phyloP scores from a whole-genome alignment of 2,329 filamentous ascomycete genomes.

The Aspergillus flavus region DNA sequence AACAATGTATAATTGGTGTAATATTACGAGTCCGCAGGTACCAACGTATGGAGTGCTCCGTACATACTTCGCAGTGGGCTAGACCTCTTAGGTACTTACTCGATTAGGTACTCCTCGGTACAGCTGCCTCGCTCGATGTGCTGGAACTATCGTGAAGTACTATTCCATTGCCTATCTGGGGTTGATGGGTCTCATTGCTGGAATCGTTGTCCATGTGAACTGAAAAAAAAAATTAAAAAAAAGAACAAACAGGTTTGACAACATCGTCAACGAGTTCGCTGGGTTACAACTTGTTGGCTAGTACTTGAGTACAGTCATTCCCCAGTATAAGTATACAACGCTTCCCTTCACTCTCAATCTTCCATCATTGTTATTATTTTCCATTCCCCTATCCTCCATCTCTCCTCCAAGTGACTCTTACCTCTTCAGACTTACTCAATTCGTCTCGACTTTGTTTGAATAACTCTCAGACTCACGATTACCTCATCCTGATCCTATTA shows the following conservation, averaged over 20 bases:
- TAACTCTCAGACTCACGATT: not conserved
- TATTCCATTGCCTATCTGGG: slow-evolving; percentile 12
- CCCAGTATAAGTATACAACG: slow-evolving; percentile 4
- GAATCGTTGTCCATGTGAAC: slow-evolving; percentile 36
- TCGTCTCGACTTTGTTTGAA: not conserved
- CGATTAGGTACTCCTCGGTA: slow-evolving; percentile 4
- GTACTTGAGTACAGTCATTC: not conserved
- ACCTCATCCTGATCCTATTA: slow-evolving; percentile 2
- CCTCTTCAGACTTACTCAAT: not conserved
- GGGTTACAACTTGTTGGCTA: not conserved
- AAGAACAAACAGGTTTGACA: slow-evolving; percentile 10
- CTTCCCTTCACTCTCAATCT: not conserved
- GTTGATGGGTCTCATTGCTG: slow-evolving; percentile 16
- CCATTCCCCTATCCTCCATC: not conserved
- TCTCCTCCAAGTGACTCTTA: not conserved
- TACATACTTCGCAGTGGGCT: not conserved
- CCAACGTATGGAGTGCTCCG: not conserved
- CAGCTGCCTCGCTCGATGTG: not conserved
- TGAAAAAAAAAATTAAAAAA: slow-evolving; percentile 25
- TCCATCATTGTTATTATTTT: not conserved
- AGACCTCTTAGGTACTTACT: not conserved
- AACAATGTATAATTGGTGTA: not conserved
- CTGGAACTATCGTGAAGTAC: not conserved
- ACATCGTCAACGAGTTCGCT: not conserved
- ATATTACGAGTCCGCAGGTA: slow-evolving; percentile 5